Base-by-base conservation (phyloP, 192 early-diverging fungal species). In the Hyaloraphidium curvatum region DNA sequence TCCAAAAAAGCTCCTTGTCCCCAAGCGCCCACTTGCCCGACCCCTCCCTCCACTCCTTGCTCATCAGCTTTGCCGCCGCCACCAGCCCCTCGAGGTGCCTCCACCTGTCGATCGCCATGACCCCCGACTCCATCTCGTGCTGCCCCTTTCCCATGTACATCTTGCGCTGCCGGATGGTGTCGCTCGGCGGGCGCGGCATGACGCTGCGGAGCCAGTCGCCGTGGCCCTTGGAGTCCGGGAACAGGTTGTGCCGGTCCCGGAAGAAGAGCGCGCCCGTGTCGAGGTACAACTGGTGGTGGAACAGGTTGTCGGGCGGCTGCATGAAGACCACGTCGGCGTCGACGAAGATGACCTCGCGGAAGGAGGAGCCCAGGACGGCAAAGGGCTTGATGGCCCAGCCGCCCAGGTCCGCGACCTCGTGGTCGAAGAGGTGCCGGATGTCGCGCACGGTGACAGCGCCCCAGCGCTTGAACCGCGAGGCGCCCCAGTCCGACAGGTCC, bases 381-480 rank as follows among this genome's bases (percentile, higher is more conserved):
- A 69, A 82, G 0, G 82, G 75, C 54, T 84, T 84, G 40, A 81
- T 64, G 2, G 73, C 62, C 80, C 80, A 83, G n/a, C 77, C 77
- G 23, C 43, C 54, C 35, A 76, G 54, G 5, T 67, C 35, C 29
- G 71, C 65, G 28, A 40, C 59, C 1, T 58, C 56, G 31, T 77
- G 58, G 35, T 67, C 52, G 30, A 75, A 51, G 7, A 55, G 40
- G n/a, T 68, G 51, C 2, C 62, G 48, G 14, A 73, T 58, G 19
- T 65, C 57, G 2, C 54, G 28, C 0, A 72, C 25, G 39, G 60
- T 59, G 33, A 76, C 61, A 27, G 61, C 31, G 3, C 62, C 55
- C 51, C 67, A 41, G 2, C 28, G 17, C 14, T 39, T 21, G 21
- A 82, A 51, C 16, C 61, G 52, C 3, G 39, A 4, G 16, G 62